phyloP scores from a whole-genome alignment of 1,284 basidiomycete species.

The Rugosomyces carneus region DNA sequence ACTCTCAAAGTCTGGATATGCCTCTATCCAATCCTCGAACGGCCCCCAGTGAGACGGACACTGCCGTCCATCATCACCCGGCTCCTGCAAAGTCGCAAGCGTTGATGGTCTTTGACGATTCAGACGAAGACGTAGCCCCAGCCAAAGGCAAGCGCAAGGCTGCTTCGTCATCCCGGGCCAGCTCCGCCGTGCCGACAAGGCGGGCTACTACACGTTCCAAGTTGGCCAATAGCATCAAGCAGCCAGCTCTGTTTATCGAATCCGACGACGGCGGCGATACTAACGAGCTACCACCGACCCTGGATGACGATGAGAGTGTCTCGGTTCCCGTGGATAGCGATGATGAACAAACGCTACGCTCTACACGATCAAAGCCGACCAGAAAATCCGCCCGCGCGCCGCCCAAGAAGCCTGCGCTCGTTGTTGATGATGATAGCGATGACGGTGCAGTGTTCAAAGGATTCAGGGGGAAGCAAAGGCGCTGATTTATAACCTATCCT shows the following conservation, averaged over 20 bases:
- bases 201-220: conserved; percentile 12
- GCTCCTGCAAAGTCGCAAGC: conserved; percentile 14
- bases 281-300: conserved; percentile 12
- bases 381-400: conserved; percentile 11
- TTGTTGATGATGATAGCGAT: conserved; percentile 64
- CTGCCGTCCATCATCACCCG: conserved; percentile 8
- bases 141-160: conserved; percentile 15
- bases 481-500: too few species aligned
- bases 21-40: conserved; percentile 5
- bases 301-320: conserved; percentile 18
- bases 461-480: conserved; percentile 36
- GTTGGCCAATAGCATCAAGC: conserved; percentile 17
- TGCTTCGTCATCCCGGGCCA: conserved; percentile 20
- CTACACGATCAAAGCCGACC: conserved; percentile 18
- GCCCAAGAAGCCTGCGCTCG: conserved; percentile 28
- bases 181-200: conserved; percentile 20
- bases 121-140: conserved; percentile 27
- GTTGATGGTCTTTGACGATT: conserved; percentile 24
- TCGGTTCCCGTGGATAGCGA: conserved; percentile 10
- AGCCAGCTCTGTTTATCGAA: conserved; percentile 36
- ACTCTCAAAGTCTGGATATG: conserved; percentile 20
- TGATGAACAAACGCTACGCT: conserved; percentile 28
- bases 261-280: conserved; percentile 34
- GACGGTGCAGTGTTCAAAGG: conserved; percentile 64
- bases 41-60: conserved; percentile 8